Evolutionary conservation across 2,329 filamentous ascomycete genomes (phyloP), one percentile per base, ranked within the genome.

Genomic region (Paradendryphiella salina): DNA sequence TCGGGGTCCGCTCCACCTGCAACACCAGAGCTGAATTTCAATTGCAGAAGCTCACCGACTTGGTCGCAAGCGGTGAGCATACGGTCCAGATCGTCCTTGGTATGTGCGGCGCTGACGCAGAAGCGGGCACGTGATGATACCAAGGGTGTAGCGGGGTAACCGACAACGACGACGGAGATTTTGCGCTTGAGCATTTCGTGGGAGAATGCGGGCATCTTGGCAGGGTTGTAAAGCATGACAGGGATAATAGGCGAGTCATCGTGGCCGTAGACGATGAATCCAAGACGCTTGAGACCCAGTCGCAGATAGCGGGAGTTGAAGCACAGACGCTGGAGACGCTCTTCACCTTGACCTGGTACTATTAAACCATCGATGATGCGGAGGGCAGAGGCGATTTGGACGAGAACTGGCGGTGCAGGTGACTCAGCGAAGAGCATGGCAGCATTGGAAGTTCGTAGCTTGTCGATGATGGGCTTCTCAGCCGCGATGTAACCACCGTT

Each of bases 221-320:
- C 94, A n/a, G 94, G 94, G 76, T 97, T 90, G 81, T 96, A 99
- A 21, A 99, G 85, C 68, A 96, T 83, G 61, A 99, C 75, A 46
- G 94, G 94, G 63, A 99, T 91, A 64, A 99, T 97, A 49, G 94
- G 94, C 4, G 92, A 96, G 76, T 99, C 94, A 70, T 99, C 94
- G 73, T 97, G 92, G 55, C 94, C 94, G 71, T 95, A 96, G 46
- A 96, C 88, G 70, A 99, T 99, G 77, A 91, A 93, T 41, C 94
- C 94, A 44, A 99, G 86, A 63, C 94, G 89, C 82, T 99, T 99
- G 67, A 99, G 84, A 61, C 94, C 94, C 21, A 99, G 85, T 52
- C 94, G 90, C n/a, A 99, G 89, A 73, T 99, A 99, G 38, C 94
- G 87, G 17, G 92, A 96, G 82, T 99, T 99, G 82, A 97, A 99